These are phyloP conservation scores for Pichia sp. DNA, from an alignment of 1,139 yeast species.

Conservation along the genomic window DNA sequence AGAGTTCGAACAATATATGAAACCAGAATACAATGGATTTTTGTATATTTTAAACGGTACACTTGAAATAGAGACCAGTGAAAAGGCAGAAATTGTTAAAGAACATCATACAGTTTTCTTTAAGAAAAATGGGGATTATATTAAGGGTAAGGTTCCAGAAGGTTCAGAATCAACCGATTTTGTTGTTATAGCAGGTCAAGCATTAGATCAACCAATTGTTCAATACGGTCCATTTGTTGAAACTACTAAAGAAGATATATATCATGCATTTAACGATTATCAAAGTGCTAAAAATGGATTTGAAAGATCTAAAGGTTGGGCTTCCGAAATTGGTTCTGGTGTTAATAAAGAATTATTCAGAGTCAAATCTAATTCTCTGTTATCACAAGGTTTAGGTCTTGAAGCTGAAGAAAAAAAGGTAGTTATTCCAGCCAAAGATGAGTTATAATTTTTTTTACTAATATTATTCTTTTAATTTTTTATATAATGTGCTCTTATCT, in stretches of 20 bases:
- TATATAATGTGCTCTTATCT: neutral
- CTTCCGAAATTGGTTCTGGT: slow-evolving; percentile 58
- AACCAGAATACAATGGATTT: slow-evolving; percentile 63
- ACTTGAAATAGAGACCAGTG: slow-evolving; percentile 41
- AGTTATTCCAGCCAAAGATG: slow-evolving; percentile 6
- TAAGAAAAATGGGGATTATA: slow-evolving; percentile 55
- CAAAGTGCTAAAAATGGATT: slow-evolving; percentile 67
- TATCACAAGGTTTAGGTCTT: slow-evolving; percentile 7
- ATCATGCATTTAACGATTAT: slow-evolving; percentile 65
- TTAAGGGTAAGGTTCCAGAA: slow-evolving; percentile 45
- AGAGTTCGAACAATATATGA: slow-evolving; percentile 53
- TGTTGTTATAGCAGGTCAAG: slow-evolving; percentile 71
- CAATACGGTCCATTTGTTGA: slow-evolving; percentile 93
- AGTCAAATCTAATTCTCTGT: slow-evolving; percentile 18
- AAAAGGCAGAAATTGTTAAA: slow-evolving; percentile 27
- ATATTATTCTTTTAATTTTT: neutral
- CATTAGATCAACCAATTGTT: slow-evolving; percentile 68
- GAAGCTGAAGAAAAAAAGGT: slow-evolving; percentile 2
- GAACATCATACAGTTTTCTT: slow-evolving; percentile 57
- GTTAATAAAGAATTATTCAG: slow-evolving; percentile 31
- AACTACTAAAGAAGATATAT: slow-evolving; percentile 53
- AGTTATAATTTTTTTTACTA: slow-evolving; percentile 2
- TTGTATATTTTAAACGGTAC: slow-evolving; percentile 62
- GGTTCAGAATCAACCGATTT: slow-evolving; percentile 41
- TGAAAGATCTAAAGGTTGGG: slow-evolving; percentile 65